A percentile compares a stretch with the other conserved stretches of the same genome.
These are phyloP conservation scores for Heliosperma pusillum DNA, from an alignment of 148 eudicot genomes.

Conservation along the genomic window DNA sequence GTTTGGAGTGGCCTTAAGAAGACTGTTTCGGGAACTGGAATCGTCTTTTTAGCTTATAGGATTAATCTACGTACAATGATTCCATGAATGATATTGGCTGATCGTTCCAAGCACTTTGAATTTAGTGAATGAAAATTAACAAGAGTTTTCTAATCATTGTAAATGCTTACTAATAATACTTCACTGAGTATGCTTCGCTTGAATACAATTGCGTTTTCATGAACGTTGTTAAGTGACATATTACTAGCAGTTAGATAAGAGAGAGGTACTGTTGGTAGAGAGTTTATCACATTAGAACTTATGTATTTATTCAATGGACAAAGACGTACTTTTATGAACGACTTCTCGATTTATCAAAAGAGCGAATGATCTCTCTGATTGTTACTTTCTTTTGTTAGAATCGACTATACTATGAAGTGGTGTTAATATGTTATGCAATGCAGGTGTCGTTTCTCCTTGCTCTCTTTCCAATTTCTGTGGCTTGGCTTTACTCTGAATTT, in stretches of 20 bases:
- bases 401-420: neutral
- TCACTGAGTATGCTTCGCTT: no score
- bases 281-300: neutral
- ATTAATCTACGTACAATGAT: neutral
- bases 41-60: neutral
- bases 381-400: neutral
- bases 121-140: no score
- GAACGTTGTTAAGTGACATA: no score
- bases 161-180: no score
- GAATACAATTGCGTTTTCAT: neutral
- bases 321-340: neutral
- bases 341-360: no score
- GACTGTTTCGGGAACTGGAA: neutral
- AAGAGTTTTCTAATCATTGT: no score
- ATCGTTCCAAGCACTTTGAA: neutral
- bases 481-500: slow-evolving; percentile 74
- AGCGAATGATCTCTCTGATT: no score
- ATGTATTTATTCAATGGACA: neutral
- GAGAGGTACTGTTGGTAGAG: neutral
- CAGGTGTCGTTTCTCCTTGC: slow-evolving; percentile 87
- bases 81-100: neutral
- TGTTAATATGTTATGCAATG: slow-evolving; percentile 16
- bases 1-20: neutral
- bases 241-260: neutral
- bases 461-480: slow-evolving; percentile 44